Percentiles rank a stretch among this genome's conserved stretches.
Evolutionary conservation across 179 eudicot species (phyloP).

Genomic region (Silene vulgaris): DNA sequence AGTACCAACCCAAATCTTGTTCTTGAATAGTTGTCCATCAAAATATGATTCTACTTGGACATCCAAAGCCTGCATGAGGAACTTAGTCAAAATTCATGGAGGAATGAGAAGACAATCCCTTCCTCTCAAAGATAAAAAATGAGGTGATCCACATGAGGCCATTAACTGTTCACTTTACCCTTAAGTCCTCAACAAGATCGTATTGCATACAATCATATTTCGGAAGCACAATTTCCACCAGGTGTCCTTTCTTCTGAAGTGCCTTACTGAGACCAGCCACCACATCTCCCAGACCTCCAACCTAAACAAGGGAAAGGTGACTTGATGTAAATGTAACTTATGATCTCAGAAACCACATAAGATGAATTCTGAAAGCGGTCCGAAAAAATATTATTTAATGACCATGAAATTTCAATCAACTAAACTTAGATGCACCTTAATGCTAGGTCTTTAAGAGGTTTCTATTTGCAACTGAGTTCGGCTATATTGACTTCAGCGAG

Average conservation of each 20-base stretch:
- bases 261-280: slow-evolving; percentile 95
- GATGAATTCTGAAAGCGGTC: neutral
- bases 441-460: neutral
- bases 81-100: slow-evolving; percentile 16
- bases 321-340: neutral
- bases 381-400: neutral
- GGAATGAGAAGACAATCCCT: slow-evolving; percentile 9
- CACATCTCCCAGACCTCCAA: slow-evolving; percentile 98
- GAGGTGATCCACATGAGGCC: neutral
- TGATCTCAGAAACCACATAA: neutral
- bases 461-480: neutral
- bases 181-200: slow-evolving; percentile 55
- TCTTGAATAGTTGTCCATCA: slow-evolving; percentile 69
- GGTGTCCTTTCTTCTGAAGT: slow-evolving; percentile 89
- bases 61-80: slow-evolving; percentile 59
- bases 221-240: slow-evolving; percentile 82
- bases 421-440: neutral
- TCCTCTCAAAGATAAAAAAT: neutral
- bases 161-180: slow-evolving; percentile 41
- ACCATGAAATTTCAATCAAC: slow-evolving; percentile 1
- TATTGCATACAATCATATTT: slow-evolving; percentile 93
- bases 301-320: slow-evolving; percentile 39
- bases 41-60: slow-evolving; percentile 76
- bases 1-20: slow-evolving; percentile 86
- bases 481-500: neutral